Percentiles rank a stretch among this genome's conserved stretches.
These are phyloP conservation scores for Parasarocladium wereldwijsianum DNA, from an alignment of 2,329 filamentous ascomycete genomes.

Conservation along the genomic window DNA sequence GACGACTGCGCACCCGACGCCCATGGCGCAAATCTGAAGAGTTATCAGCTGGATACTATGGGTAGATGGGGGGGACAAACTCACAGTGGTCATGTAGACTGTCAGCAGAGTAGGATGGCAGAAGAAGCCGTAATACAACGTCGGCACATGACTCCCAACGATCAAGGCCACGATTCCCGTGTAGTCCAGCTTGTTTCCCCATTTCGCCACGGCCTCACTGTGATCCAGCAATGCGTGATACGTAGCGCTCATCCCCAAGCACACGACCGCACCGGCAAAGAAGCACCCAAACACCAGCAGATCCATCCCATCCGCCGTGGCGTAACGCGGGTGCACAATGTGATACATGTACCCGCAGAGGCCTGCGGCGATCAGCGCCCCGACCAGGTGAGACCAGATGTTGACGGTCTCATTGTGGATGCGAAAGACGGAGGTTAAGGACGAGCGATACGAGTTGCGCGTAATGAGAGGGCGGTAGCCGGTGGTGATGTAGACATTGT, in stretches of 20 bases:
- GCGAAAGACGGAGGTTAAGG: slow-evolving; percentile 32
- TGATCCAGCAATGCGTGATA: slow-evolving; percentile 83
- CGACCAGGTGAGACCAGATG: slow-evolving; percentile 51
- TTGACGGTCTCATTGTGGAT: slow-evolving; percentile 50
- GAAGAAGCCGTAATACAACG: slow-evolving; percentile 75
- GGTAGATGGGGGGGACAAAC: slow-evolving; percentile 12
- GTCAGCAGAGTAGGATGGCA: slow-evolving; percentile 51
- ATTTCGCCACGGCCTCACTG: slow-evolving; percentile 58
- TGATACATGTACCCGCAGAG: slow-evolving; percentile 38
- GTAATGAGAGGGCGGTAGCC: slow-evolving; percentile 38
- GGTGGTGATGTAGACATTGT: slow-evolving; percentile 39
- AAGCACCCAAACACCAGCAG: slow-evolving; percentile 65
- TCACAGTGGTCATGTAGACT: slow-evolving; percentile 62
- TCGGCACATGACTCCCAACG: slow-evolving; percentile 79
- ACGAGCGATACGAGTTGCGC: slow-evolving; percentile 25
- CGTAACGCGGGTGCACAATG: slow-evolving; percentile 50
- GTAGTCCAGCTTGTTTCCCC: slow-evolving; percentile 91
- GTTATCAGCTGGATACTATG: slow-evolving; percentile 8
- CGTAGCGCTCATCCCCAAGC: slow-evolving; percentile 67
- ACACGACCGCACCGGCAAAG: slow-evolving; percentile 58
- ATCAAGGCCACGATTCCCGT: slow-evolving; percentile 86
- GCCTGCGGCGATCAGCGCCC: slow-evolving; percentile 42
- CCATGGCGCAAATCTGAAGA: slow-evolving; percentile 59
- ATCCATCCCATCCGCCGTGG: slow-evolving; percentile 44
- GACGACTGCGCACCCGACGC: slow-evolving; percentile 59